Conservation (phyloP, 805 yeast species). For the Henningerozyma blattae region DNA sequence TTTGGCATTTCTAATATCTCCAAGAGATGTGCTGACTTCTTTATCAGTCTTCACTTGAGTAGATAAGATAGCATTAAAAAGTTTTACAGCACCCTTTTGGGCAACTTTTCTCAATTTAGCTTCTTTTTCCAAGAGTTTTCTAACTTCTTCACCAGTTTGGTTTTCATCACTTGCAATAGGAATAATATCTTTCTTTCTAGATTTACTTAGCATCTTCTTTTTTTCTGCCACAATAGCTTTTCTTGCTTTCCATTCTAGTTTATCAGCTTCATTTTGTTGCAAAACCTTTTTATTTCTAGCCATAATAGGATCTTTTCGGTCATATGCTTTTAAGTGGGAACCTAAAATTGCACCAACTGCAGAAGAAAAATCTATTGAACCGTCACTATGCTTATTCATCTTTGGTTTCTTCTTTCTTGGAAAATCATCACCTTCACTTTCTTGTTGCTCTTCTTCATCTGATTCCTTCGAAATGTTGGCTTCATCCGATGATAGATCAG, state of each 20-base stretch:
- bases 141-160: slow-evolving; percentile 26
- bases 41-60: slow-evolving; percentile 55
- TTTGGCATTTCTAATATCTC: slow-evolving; percentile 30
- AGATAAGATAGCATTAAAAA: slow-evolving; percentile 72
- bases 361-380: slow-evolving; percentile 63
- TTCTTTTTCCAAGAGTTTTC: slow-evolving; percentile 55
- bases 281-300: slow-evolving; percentile 65
- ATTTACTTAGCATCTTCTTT: slow-evolving; percentile 51
- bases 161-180: slow-evolving; percentile 46
- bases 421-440: slow-evolving; percentile 27
- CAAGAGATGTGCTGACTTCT: slow-evolving; percentile 37
- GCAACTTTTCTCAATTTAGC: slow-evolving; percentile 65
- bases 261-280: slow-evolving; percentile 67
- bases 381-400: slow-evolving; percentile 49
- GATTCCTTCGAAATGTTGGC: slow-evolving; percentile 14
- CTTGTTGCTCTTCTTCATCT: slow-evolving; percentile 12
- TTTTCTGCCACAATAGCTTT: slow-evolving; percentile 59
- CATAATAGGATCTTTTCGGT: slow-evolving; percentile 79
- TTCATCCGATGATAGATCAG: slow-evolving; percentile 11
- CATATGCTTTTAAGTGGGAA: slow-evolving; percentile 80
- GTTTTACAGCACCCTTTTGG: slow-evolving; percentile 75
- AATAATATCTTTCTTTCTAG: slow-evolving; percentile 54
- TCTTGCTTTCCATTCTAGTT: slow-evolving; percentile 75
- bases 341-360: slow-evolving; percentile 79
- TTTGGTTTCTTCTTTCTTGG: slow-evolving; percentile 43